Evolutionary conservation across 768 basidiomycete genomes (phyloP), one percentile per base, ranked within the genome.

Genomic region (Leccinum aurantiacum): DNA sequence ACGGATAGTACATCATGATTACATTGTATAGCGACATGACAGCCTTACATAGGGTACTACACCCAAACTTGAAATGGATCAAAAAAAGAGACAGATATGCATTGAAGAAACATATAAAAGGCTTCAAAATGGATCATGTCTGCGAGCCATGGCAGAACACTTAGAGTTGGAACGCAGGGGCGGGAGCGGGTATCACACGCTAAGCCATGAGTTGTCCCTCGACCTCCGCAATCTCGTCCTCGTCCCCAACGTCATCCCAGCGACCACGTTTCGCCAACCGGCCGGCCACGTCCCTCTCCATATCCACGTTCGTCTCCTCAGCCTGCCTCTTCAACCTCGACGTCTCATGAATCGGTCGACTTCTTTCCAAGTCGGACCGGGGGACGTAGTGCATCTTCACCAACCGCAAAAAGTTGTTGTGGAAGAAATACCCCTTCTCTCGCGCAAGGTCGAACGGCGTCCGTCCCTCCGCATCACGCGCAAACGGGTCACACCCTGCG

Each of bases 371-470:
- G 48, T 37, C 37, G 37, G 37, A 37, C 33, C 13, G 33, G 15
- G 19, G 44, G n/a, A 29, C 50, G 25, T 33, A 52, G 29, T 52
- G 11, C 9, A 11, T 19, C 11, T 52, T 52, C 31, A 53, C 31
- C 52, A 53, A 53, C 10, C 52, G 52, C 22, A 53, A 24, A 4
- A 53, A 22, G 8, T 35, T 35, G 7, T 14, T 60, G 11, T 60
- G 31, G 25, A 51, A 38, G 17, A 37, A 17, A 48, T 38, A 11
- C 11, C 55, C 54, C 10, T 24, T 27, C 6, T 31, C 55, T 29
- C 48, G 47, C 31, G 55, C 55, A 14, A 57, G 59, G 15, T 50
- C 59, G 11, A 57, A 57, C 27, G 47, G 22, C 9, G 59, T 60
- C 37, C 22, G 59, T 38, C 22, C 55, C 3, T 41, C 37, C 37